Conservation (phyloP, 257 asterid species). For the Fraxinus excelsior region DNA sequence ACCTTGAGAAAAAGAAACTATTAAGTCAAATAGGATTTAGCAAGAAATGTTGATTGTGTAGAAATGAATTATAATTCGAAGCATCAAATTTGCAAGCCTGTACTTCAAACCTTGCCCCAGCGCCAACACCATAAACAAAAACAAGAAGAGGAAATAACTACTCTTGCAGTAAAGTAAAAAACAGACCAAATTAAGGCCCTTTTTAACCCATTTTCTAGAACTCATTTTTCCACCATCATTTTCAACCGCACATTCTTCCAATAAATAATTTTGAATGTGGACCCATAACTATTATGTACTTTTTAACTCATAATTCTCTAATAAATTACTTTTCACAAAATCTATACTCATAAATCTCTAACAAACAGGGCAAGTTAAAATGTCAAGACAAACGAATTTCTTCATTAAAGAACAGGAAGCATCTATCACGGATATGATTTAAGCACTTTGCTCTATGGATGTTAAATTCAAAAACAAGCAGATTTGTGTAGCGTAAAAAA, state of each 20-base stretch:
- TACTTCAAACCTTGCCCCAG: too few species aligned
- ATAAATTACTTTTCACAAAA: too few species aligned
- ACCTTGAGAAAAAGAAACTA: conserved; percentile 38
- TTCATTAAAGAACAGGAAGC: background rate
- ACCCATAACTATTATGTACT: too few species aligned
- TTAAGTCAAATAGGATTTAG: background rate
- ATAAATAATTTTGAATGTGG: too few species aligned
- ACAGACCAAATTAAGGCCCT: too few species aligned
- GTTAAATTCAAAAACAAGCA: background rate
- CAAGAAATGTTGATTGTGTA: background rate
- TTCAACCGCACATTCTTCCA: too few species aligned
- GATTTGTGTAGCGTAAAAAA: background rate
- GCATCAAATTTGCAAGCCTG: background rate
- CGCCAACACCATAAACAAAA: background rate
- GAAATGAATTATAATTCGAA: background rate
- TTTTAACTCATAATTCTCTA: too few species aligned
- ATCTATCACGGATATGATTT: background rate
- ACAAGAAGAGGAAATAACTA: background rate
- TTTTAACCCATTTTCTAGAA: too few species aligned
- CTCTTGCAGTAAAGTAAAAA: too few species aligned
- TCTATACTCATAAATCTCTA: too few species aligned
- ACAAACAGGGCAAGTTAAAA: background rate
- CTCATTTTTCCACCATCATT: too few species aligned
- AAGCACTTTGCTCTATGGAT: background rate
- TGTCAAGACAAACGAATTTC: background rate